Evolutionary conservation across 1,139 yeast genomes (phyloP), one percentile per base, ranked within the genome.

Genomic region (Blastobotrys elegans): DNA sequence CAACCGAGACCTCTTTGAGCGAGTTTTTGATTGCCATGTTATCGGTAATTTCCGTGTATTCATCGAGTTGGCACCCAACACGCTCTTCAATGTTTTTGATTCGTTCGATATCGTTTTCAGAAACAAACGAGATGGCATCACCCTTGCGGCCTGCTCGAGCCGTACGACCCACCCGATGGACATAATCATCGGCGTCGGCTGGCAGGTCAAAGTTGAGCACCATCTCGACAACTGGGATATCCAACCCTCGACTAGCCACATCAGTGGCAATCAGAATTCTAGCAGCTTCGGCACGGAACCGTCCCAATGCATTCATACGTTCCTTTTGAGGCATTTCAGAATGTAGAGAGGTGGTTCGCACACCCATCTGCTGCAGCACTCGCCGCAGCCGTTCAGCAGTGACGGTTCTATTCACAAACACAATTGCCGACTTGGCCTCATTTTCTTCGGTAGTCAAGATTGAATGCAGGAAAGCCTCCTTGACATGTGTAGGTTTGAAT

Each of bases 121-220:
- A 79, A 4, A 92, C 84, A 51, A 92, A 75, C 13, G 94, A 79
- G 2, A 84, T 65, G 17, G 83, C 72, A 54, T 76, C 82, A 63
- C 92, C 92, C 47, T 72, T 71, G 59, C 95, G 75, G 4, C 97
- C 97, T 3, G 98, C 98, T 76, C 99, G 85, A n/a, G 98, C 99
- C 17, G 98, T 92, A 80, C 99, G 88, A 75, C 99, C 99, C n/a
- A 90, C 96, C 65, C 99, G 75, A 69, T 92, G 99, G 50, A 92
- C 87, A 61, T 85, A 94, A 64, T 90, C 97, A 64, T 92, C 97
- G 0, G 98, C 90, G 64, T 92, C 97, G 3, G 95, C 89, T 4
- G 98, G 98, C 32, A 92, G 78, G 63, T 94, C 98, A 61, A 78
- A 92, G 63, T 94, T 92, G 30, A 94, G 70, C 34, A 94, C 98